These are phyloP conservation scores for Aquilaria yunnanensis DNA, from an alignment of 345 rosid genomes.

Conservation along the genomic window DNA sequence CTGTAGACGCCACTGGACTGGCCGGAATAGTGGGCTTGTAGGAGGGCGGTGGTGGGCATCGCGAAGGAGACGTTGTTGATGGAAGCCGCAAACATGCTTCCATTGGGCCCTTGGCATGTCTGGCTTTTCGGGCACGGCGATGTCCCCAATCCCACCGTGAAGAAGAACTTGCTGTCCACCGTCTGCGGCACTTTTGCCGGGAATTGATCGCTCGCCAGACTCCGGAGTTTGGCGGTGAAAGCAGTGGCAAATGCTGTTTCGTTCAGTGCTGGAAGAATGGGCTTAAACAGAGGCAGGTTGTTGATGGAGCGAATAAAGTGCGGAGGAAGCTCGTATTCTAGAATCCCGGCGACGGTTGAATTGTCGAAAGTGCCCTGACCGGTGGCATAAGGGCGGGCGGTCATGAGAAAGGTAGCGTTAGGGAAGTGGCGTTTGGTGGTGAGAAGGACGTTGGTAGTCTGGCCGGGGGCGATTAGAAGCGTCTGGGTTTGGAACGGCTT, in stretches of 20 bases:
- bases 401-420: slow-evolving; percentile 47
- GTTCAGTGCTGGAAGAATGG: slow-evolving; percentile 43
- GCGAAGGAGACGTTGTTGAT: slow-evolving; percentile 54
- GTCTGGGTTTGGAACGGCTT: slow-evolving; percentile 37
- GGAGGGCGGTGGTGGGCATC: slow-evolving; percentile 57
- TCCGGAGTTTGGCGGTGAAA: slow-evolving; percentile 41
- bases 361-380: slow-evolving; percentile 58
- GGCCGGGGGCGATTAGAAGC: slow-evolving; percentile 39
- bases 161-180: slow-evolving; percentile 42
- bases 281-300: slow-evolving; percentile 38
- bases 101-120: slow-evolving; percentile 68
- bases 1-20: slow-evolving; percentile 43
- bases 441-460: slow-evolving; percentile 39
- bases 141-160: slow-evolving; percentile 55
- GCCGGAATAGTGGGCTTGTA: slow-evolving; percentile 50
- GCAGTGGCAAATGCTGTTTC: slow-evolving; percentile 47
- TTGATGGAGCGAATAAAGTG: slow-evolving; percentile 25
- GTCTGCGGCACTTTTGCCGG: slow-evolving; percentile 57
- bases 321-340: slow-evolving; percentile 26
- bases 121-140: slow-evolving; percentile 43
- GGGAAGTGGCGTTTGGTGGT: slow-evolving; percentile 34
- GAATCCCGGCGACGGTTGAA: slow-evolving; percentile 31
- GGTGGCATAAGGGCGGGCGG: slow-evolving; percentile 57
- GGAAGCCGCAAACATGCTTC: slow-evolving; percentile 57
- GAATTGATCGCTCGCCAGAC: slow-evolving; percentile 30